phyloP scores from a whole-genome alignment of 2,329 filamentous ascomycete genomes.

The Penicillium sp. region DNA sequence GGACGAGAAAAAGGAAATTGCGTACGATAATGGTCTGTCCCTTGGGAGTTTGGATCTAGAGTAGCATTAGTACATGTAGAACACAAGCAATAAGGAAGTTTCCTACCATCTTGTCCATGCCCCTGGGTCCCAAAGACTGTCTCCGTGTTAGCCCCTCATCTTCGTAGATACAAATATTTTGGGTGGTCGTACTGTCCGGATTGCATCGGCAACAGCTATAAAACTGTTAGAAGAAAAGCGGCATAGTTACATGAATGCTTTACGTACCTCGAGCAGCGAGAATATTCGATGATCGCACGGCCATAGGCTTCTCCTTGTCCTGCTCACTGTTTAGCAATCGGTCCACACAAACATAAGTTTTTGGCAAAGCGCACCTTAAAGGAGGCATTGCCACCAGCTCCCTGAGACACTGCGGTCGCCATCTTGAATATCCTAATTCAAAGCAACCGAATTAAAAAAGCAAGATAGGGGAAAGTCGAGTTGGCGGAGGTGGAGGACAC shows the following conservation, averaged over 20 bases:
- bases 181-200: constrained; percentile 63
- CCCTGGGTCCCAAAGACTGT: constrained; percentile 81
- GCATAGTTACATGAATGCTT: background rate
- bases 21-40: constrained; percentile 86
- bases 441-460: constrained; percentile 22
- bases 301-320: constrained; percentile 97
- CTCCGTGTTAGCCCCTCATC: constrained; percentile 39
- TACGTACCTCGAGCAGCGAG: constrained; percentile 82
- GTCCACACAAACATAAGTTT: constrained; percentile 25
- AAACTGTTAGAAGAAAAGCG: constrained; percentile 25
- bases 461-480: constrained; percentile 19
- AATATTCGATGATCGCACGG: constrained; percentile 93
- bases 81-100: background rate
- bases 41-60: constrained; percentile 80
- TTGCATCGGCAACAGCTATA: constrained; percentile 89
- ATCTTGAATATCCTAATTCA: constrained; percentile 39
- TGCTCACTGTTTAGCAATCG: constrained; percentile 42
- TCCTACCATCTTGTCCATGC: constrained; percentile 92
- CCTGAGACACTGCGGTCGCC: constrained; percentile 46
- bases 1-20: constrained; percentile 14
- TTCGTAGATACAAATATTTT: constrained; percentile 12
- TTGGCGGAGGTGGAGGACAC: constrained; percentile 25
- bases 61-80: constrained; percentile 20
- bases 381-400: constrained; percentile 55
- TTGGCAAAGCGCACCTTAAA: constrained; percentile 54